A percentile compares a stretch with the other conserved stretches of the same genome.
phyloP scores from a whole-genome alignment of 495 filamentous ascomycete species.

The Penicillium salamii region DNA sequence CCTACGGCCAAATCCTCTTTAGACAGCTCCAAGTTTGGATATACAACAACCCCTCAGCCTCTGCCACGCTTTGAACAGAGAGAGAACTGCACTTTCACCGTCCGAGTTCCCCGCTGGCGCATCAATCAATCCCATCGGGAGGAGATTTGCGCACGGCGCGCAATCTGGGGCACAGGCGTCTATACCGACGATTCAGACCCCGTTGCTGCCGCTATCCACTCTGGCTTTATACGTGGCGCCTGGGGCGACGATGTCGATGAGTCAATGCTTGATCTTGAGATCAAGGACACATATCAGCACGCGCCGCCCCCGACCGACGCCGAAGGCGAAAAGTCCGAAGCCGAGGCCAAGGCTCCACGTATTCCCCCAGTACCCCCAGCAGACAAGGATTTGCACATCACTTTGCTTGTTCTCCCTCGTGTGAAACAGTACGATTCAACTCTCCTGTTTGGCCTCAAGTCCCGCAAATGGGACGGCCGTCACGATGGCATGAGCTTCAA shows the following conservation, averaged over 20 bases:
- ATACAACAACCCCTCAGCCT: slow-evolving; percentile 67
- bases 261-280: slow-evolving; percentile 65
- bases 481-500: slow-evolving; percentile 92
- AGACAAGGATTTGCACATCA: slow-evolving; percentile 79
- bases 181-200: slow-evolving; percentile 97
- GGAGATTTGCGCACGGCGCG: slow-evolving; percentile 73
- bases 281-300: slow-evolving; percentile 43
- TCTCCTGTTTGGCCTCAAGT: slow-evolving; percentile 74
- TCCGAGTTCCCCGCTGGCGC: slow-evolving; percentile 80
- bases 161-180: slow-evolving; percentile 87
- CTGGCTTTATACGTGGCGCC: slow-evolving; percentile 85
- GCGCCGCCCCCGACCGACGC: slow-evolving; percentile 28
- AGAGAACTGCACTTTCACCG: slow-evolving; percentile 85
- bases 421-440: slow-evolving; percentile 73
- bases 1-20: slow-evolving; percentile 44
- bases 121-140: slow-evolving; percentile 65
- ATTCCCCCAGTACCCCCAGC: slow-evolving; percentile 38
- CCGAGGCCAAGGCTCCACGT: slow-evolving; percentile 31
- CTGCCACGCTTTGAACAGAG: slow-evolving; percentile 76
- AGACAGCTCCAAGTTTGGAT: slow-evolving; percentile 60
- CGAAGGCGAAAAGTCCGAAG: slow-evolving; percentile 7
- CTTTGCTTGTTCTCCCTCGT: slow-evolving; percentile 73
- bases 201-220: slow-evolving; percentile 88
- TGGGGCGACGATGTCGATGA: slow-evolving; percentile 73
- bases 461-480: slow-evolving; percentile 61